phyloP scores from a whole-genome alignment of 441 rosid genomes.

The Adansonia rubrostipa region DNA sequence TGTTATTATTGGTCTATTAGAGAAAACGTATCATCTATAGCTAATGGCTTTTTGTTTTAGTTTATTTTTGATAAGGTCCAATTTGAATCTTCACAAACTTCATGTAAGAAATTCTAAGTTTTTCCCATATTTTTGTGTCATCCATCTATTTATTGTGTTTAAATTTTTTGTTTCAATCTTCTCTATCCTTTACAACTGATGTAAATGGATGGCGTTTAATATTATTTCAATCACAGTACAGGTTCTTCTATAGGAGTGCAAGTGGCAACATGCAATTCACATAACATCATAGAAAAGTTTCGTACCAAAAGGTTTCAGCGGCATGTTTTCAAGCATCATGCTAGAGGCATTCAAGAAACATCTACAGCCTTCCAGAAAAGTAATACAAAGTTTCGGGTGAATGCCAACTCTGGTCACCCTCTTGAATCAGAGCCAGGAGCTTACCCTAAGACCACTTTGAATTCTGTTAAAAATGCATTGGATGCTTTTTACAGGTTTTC shows the following conservation, averaged over 20 bases:
- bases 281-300: constrained; percentile 34
- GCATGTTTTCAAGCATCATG: constrained; percentile 37
- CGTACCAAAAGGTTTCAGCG: constrained; percentile 33
- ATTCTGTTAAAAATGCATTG: constrained; percentile 47
- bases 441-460: constrained; percentile 39
- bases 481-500: constrained; percentile 93
- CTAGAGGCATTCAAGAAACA: constrained; percentile 36
- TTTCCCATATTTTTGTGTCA: neutral
- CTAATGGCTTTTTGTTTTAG: no score
- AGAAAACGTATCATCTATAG: neutral
- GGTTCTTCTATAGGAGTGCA: constrained; percentile 41
- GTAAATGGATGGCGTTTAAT: neutral
- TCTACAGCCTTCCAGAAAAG: constrained; percentile 35
- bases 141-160: neutral
- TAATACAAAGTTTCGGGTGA: constrained; percentile 43
- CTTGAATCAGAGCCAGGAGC: constrained; percentile 53
- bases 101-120: neutral
- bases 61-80: neutral
- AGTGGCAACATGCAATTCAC: constrained; percentile 41
- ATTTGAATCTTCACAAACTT: neutral
- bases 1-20: neutral
- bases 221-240: neutral
- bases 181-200: neutral
- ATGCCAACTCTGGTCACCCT: constrained; percentile 72
- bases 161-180: neutral